Base-by-base conservation (phyloP, 441 rosid genomes). In the Populus hybrid region DNA sequence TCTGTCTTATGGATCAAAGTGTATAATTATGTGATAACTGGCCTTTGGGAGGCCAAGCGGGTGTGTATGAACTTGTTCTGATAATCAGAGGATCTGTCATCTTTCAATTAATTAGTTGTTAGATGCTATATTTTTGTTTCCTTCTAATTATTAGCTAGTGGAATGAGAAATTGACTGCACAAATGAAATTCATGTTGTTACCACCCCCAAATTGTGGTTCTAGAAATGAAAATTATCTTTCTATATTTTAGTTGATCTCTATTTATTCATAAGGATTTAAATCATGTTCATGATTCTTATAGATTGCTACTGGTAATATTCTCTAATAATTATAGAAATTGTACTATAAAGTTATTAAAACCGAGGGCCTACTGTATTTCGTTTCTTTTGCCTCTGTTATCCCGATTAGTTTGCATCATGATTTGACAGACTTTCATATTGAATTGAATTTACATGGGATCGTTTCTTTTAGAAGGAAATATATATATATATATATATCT, bases 361-460 rank as follows among this genome's bases (percentile, higher is more conserved):
- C 63, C 0, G 63, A 56, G 63, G 63, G 6, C 63, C 23, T 18
- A 56, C 23, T 56, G 21, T 6, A 56, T 56, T 56, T 24, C 6
- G 1, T 14, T 65, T 65, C 18, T 11, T 65, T 65, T 65, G 35
- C 20, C 0, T 65, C 7, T 64, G 5, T 5, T 65, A 56, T 18
- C 63, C 35, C 0, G 33, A 10, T 65, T 65, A 65, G 29, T 65
- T 65, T 65, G 33, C 68, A 65, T 65, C 68, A 4, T 65, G 68
- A 65, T 56, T 56, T 65, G 35, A 16, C 7, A 11, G 7, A 26
- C 3, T 10, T 10, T 23, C 18, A 24, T 26, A 23, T 2, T 64
- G 28, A 64, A 64, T 64, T 64, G 33, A 28, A 29, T 29, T 29
- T 29, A 29, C 78, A 65, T 68, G 35, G 73, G 77, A 23, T 71